These are phyloP conservation scores for Pleurotus giganteus DNA, from an alignment of 768 basidiomycete species.

Conservation along the genomic window DNA sequence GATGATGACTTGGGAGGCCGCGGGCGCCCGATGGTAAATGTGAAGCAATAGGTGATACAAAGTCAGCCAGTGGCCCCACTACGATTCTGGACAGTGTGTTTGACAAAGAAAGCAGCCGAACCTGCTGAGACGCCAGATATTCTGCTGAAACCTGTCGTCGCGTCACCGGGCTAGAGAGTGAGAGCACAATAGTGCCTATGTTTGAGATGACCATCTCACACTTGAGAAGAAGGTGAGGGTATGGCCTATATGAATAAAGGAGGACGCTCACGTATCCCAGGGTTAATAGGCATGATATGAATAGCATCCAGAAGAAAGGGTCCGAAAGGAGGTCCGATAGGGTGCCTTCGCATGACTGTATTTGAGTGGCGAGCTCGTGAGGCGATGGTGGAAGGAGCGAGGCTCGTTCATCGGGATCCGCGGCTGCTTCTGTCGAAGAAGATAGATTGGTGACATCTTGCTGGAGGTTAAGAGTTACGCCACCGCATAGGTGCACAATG, in stretches of 20 bases:
- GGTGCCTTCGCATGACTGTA: not conserved
- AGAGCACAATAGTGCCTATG: constrained; percentile 71
- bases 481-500: constrained; percentile 52
- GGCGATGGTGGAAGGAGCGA: constrained; percentile 9
- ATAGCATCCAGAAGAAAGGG: constrained; percentile 15
- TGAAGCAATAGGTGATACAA: constrained; percentile 60
- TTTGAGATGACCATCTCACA: constrained; percentile 84
- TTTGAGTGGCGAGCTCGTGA: not conserved
- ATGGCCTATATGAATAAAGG: not conserved
- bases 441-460: not conserved
- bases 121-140: constrained; percentile 56
- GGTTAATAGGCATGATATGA: constrained; percentile 5
- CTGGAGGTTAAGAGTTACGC: constrained; percentile 35
- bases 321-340: constrained; percentile 12
- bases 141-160: constrained; percentile 23
- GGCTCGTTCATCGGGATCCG: constrained; percentile 11
- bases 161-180: constrained; percentile 37
- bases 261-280: constrained; percentile 13
- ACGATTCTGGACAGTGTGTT: constrained; percentile 72
- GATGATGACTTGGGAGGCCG: constrained; percentile 44
- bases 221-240: constrained; percentile 29
- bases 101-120: constrained; percentile 64
- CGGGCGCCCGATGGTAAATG: constrained; percentile 34
- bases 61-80: constrained; percentile 70
- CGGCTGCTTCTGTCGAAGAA: not conserved